phyloP scores from a whole-genome alignment of 345 rosid species.

The Citrus mangshanensis region DNA sequence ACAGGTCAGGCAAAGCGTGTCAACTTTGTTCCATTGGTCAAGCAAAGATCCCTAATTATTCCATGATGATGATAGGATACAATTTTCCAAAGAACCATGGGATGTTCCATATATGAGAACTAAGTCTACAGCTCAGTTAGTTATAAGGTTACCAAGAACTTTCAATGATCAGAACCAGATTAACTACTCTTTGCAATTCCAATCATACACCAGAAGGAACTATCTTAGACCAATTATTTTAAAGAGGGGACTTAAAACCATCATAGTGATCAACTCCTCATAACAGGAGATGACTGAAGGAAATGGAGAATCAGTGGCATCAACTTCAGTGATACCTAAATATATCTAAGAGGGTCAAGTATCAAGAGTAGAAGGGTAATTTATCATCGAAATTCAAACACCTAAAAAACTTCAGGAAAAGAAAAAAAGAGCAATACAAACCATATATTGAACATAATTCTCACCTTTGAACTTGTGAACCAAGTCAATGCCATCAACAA shows the following conservation, averaged over 20 bases:
- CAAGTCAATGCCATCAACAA: slow-evolving; percentile 74
- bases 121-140: neutral
- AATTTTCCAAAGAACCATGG: neutral
- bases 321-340: neutral
- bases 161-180: neutral
- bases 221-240: neutral
- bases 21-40: neutral
- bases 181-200: neutral
- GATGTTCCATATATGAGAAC: neutral
- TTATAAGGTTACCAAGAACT: neutral
- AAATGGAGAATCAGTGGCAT: neutral
- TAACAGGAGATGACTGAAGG: neutral
- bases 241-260: neutral
- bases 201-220: neutral
- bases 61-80: neutral
- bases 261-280: neutral
- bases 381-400: neutral
- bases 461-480: slow-evolving; percentile 91
- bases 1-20: neutral
- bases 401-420: neutral
- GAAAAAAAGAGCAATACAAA: slow-evolving; percentile 3
- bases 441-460: slow-evolving; percentile 7
- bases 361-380: neutral
- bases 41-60: neutral
- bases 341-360: neutral